Base-by-base conservation (phyloP, 179 eudicot species). In the Amaranthus tricolor region DNA sequence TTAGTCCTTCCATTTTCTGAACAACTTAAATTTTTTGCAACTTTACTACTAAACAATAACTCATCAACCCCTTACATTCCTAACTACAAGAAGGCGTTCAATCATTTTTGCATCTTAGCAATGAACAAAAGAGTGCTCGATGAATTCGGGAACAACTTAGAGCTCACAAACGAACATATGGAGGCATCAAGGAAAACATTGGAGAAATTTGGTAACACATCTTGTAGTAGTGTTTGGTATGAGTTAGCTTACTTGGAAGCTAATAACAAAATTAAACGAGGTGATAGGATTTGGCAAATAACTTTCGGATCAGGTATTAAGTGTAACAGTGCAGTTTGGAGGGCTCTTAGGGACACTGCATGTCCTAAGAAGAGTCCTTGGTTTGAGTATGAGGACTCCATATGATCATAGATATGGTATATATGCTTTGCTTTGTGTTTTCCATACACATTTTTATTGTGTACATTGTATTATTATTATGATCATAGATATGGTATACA, bases 251-350 rank as follows among this genome's bases (percentile, higher is more conserved):
- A 81, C 67, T 74, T 89, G 55, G 93, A 89, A 73, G 87, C 87
- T 10, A 76, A 84, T 12, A 47, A 14, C 5, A 84, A 64, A 69
- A 55, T 87, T 21, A 82, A 77, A 44, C 73, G 75, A 44, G 90
- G 93, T 21, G 88, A 89, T 44, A 72, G 82, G 57, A 47, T 86
- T 56, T 87, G 89, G 85, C 93, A 89, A 65, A 53, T 89, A 31
- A 82, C 88, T 49, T 83, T 85, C 71, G 90, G 90, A n/a, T 89
- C 93, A 10, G 89, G 90, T 9, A 78, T 89, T 44, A 87, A 87
- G 82, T 89, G 93, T 40, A 87, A 84, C 45, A 89, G 89, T 82
- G 89, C 73, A 62, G 94, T 91, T n/a, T 91, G 97, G 97, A 84
- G 72, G 74, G 86, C 91, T 59, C 76, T 90, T 52, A 76, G 74